phyloP scores from a whole-genome alignment of 1,284 basidiomycete genomes.

The Austroboletus novae-zelandiae region DNA sequence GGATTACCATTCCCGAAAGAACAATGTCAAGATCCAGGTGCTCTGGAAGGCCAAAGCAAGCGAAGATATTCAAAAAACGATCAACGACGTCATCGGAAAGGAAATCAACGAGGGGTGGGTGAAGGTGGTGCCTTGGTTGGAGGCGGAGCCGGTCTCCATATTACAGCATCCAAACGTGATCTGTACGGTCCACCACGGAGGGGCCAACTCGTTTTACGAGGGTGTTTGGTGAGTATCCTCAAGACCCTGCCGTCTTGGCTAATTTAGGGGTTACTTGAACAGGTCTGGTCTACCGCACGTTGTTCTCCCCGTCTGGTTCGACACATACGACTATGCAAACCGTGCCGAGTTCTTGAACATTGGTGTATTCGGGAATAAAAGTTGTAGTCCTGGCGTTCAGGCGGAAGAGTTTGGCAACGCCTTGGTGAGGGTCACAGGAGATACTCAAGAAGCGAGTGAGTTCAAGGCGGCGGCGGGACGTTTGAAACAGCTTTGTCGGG shows the following conservation, averaged over 20 bases:
- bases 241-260: too few relatives aligned
- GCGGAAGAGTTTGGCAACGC: constrained; percentile 13
- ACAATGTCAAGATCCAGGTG: neutral
- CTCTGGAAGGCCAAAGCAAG: constrained; percentile 3
- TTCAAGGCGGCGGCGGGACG: constrained; percentile 3
- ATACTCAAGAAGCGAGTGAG: constrained; percentile 3
- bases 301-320: constrained; percentile 14
- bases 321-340: constrained; percentile 15
- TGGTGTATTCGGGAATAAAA: constrained; percentile 10
- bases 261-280: neutral
- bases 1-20: neutral
- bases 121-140: constrained; percentile 6
- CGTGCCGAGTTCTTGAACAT: constrained; percentile 12
- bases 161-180: constrained; percentile 14
- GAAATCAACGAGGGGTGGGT: constrained; percentile 1
- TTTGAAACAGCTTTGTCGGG: too few relatives aligned
- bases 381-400: constrained; percentile 1
- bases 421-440: constrained; percentile 5
- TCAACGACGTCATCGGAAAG: neutral
- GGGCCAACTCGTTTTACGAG: constrained; percentile 19
- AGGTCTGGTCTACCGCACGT: constrained; percentile 12
- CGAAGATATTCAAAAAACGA: neutral
- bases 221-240: constrained; percentile 7
- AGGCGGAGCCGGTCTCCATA: constrained; percentile 10
- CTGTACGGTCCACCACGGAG: constrained; percentile 16